Evolutionary conservation across 78 protist genomes (phyloP), one percentile per base, ranked within the genome.

Genomic region (Dictyostelium purpureum): DNA sequence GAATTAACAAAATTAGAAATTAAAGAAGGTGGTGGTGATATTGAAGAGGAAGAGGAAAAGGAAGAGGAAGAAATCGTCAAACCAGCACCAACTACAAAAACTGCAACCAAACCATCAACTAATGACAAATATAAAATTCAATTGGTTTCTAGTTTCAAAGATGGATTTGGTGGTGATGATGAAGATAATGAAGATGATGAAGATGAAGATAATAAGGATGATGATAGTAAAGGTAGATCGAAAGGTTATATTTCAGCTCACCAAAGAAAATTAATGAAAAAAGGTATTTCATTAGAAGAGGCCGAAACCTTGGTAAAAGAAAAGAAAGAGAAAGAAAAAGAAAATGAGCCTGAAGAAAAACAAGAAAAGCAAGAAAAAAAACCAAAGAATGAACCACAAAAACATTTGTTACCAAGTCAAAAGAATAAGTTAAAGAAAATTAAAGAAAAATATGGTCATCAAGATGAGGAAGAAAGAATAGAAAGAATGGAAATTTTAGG

Each of bases 391-490:
- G 83, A 93, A 28, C 94, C 89, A 38, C 76, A 70, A 73, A 38
- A 78, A 82, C 67, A 66, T 47, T 65, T 73, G 12, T 88, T 85
- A 69, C 79, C 94, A 19, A 94, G 96, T 19, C 73, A 93, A 79
- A 59, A 75, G 57, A 85, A 87, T 56, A 98, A 96, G 90, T n/a
- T 81, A 21, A 98, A 98, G 79, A 97, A 96, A 87, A 89, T 94
- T 26, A 90, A 88, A 89, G 83, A 43, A 19, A 97, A 96, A 94
- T 97, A 97, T 77, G 97, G 81, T 33, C 96, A 95, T 52, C 98
- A 98, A 79, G 99, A 98, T 85, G 99, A 98, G 33, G 99, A 98
- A 31, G 99, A 98, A 40, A 78, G 93, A 71, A 54, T 67, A n/a
- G 63, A 77, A 54, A 69, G 79, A 87, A 43, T 93, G 88, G 79